A percentile compares a stretch with the other conserved stretches of the same genome.
phyloP scores from a whole-genome alignment of 345 rosid species.

The Angophora floribunda region DNA sequence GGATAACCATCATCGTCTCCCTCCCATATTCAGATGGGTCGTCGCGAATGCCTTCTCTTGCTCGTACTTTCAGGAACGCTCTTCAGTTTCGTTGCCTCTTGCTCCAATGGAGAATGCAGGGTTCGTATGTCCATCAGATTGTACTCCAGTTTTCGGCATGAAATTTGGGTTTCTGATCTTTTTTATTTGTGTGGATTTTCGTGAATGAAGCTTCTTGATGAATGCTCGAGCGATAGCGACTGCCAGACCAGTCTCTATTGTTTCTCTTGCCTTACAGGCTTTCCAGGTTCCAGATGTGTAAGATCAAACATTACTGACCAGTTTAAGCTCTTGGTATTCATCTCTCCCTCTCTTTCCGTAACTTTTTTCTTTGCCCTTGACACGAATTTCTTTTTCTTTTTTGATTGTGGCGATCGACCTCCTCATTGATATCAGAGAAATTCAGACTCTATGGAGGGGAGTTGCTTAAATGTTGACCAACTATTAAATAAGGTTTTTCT shows the following conservation, averaged over 20 bases:
- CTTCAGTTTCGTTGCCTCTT: constrained; percentile 10
- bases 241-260: constrained; percentile 54
- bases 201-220: constrained; percentile 32
- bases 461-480: neutral
- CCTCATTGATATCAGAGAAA: neutral
- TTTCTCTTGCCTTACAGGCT: constrained; percentile 32
- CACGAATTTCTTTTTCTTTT: neutral
- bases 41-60: neutral
- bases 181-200: neutral
- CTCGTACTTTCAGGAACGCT: constrained; percentile 1
- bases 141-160: neutral
- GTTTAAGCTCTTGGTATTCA: constrained; percentile 49
- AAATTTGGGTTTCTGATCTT: neutral
- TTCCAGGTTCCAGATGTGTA: constrained; percentile 43
- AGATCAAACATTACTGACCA: constrained; percentile 40
- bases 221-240: constrained; percentile 45
- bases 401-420: neutral
- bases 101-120: constrained; percentile 46
- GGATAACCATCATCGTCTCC: neutral
- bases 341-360: neutral
- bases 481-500: neutral
- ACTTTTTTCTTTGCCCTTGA: neutral
- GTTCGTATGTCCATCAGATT: constrained; percentile 3
- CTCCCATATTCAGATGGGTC: neutral
- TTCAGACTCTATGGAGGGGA: neutral